Evolutionary conservation across 2,329 filamentous ascomycete species (phyloP).

Genomic region (Calycina herbarum): DNA sequence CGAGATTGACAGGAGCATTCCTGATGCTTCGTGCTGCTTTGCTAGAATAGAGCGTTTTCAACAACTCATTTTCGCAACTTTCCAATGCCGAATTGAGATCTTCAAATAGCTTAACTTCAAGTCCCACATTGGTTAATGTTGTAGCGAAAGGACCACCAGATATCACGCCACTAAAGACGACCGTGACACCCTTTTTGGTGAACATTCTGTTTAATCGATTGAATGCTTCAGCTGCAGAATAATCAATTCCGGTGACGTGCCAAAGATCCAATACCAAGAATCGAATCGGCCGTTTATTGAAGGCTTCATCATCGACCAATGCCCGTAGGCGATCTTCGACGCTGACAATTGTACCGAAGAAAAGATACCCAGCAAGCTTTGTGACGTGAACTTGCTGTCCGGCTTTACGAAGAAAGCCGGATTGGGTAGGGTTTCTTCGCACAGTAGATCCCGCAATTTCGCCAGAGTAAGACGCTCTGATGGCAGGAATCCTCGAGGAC

Average conservation of each 20-base stretch:
- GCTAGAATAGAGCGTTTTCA: slow-evolving; percentile 75
- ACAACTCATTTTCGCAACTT: slow-evolving; percentile 89
- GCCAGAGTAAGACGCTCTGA: slow-evolving; percentile 87
- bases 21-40: slow-evolving; percentile 58
- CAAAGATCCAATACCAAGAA: slow-evolving; percentile 88
- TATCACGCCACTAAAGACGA: slow-evolving; percentile 81
- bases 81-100: slow-evolving; percentile 92
- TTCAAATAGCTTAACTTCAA: slow-evolving; percentile 80
- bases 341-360: slow-evolving; percentile 96
- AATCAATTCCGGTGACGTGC: slow-evolving; percentile 90
- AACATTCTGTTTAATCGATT: slow-evolving; percentile 87
- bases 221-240: slow-evolving; percentile 94
- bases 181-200: slow-evolving; percentile 71
- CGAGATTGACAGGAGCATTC: slow-evolving; percentile 40
- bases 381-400: slow-evolving; percentile 87
- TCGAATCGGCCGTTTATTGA: slow-evolving; percentile 75
- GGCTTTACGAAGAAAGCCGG: slow-evolving; percentile 80
- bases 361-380: slow-evolving; percentile 92
- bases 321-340: slow-evolving; percentile 86
- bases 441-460: slow-evolving; percentile 90
- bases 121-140: slow-evolving; percentile 78
- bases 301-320: slow-evolving; percentile 80
- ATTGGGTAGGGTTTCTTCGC: slow-evolving; percentile 83
- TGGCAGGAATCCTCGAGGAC: slow-evolving; percentile 84
- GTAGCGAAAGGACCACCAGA: slow-evolving; percentile 73